Percentiles rank a stretch among this genome's conserved stretches.
Conservation (phyloP, 768 basidiomycete genomes). For the Cantharellus cinnabarinus region DNA sequence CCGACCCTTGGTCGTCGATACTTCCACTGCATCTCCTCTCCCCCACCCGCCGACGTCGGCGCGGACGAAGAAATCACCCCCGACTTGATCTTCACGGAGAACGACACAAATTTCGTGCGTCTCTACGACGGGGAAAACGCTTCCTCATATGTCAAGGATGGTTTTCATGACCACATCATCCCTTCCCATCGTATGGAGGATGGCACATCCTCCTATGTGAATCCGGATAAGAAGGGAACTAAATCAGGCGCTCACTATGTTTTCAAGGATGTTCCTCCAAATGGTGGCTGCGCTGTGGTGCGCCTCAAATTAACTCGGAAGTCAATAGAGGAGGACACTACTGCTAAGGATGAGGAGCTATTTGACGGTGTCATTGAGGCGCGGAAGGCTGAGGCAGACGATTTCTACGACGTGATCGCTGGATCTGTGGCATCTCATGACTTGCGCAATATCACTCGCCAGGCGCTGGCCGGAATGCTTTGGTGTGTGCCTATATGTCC, state of each 20-base stretch:
- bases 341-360: conserved; percentile 60
- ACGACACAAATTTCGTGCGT: conserved; percentile 84
- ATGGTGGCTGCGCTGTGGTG: conserved; percentile 87
- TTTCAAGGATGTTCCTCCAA: conserved; percentile 67
- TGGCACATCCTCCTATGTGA: conserved; percentile 33
- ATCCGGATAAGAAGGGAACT: conserved; percentile 69
- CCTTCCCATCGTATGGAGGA: conserved; percentile 50
- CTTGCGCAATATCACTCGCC: conserved; percentile 85
- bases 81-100: conserved; percentile 82
- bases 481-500: conserved; percentile 28
- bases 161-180: conserved; percentile 94
- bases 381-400: conserved; percentile 78
- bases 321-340: conserved; percentile 48
- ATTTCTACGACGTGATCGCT: conserved; percentile 71
- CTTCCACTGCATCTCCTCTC: conserved; percentile 77
- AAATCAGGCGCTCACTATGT: conserved; percentile 83
- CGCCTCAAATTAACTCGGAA: conserved; percentile 75
- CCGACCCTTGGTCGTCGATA: conserved; percentile 52
- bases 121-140: conserved; percentile 77
- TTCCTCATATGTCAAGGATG: conserved; percentile 76
- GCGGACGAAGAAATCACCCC: conserved; percentile 61
- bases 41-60: conserved; percentile 59
- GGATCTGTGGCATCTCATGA: conserved; percentile 78
- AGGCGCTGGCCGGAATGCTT: conserved; percentile 87
- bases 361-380: conserved; percentile 85